Base-by-base conservation (phyloP, 148 eudicot genomes). In the Cornus kousa region DNA sequence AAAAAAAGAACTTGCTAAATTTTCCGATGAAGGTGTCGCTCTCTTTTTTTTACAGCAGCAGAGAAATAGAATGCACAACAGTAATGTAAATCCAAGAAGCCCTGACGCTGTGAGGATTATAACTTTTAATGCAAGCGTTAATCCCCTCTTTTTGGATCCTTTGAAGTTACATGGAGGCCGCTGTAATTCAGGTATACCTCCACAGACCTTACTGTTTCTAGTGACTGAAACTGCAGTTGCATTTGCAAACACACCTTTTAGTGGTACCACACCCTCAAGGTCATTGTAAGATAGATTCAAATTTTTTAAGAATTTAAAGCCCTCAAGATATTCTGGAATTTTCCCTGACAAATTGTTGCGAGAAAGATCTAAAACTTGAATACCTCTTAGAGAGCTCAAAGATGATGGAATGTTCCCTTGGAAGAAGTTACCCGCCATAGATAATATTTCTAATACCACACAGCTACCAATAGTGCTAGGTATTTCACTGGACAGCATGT, bases 201-300 rank as follows among this genome's bases (percentile, higher is more conserved):
- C 90, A 70, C 86, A 87, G 0, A 87, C 79, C 48, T 17, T 73
- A n/a, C 4, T 79, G 68, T 87, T 87, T 35, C 90, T 86, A 0
- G 22, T 1, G 17, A 87, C 1, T 13, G 78, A 81, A n/a, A 83
- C 46, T 28, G 22, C 80, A 46, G 69, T 70, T 20, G 32, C 14
- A 68, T 87, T 85, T 3, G 48, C 3, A 39, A 85, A 85, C 19
- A 78, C 24, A 5, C 86, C 82, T 8, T 4, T 40, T 9, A 2
- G 72, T 9, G 89, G 89, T 24, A 87, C 80, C 59, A 72, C 84
- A 59, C 89, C 89, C 76, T 87, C 84, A 71, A 87, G 48, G 66
- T 71, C 68, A 32, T 87, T 87, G 24, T 73, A 73, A 5, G 87
- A 84, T 48, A 87, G n/a, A 22, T 79, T 72, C 3, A 85, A 73